Percentiles rank a stretch among this genome's conserved stretches.
Evolutionary conservation across 75 land plant genomes (phyloP).

Genomic region (Picea sitchensis): DNA sequence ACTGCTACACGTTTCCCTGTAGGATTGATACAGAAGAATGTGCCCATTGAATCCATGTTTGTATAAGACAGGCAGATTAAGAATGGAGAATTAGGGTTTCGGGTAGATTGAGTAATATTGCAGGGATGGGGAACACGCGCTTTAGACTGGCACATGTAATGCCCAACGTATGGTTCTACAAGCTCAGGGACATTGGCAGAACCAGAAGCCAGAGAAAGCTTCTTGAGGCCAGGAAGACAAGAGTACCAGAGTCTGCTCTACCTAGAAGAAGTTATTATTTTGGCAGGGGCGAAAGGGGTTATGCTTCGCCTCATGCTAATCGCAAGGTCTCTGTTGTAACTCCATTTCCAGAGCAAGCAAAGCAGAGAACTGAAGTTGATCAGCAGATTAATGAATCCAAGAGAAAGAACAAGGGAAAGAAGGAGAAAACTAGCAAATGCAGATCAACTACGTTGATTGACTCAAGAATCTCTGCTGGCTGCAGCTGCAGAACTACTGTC

Average conservation of each 20-base stretch:
- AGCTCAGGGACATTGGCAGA: constrained; percentile 8
- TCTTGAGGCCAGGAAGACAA: neutral
- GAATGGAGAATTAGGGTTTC: too few species aligned
- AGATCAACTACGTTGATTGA: neutral
- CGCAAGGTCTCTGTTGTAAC: neutral
- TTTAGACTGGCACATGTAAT: constrained; percentile 6
- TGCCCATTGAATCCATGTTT: too few species aligned
- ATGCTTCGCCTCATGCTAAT: neutral
- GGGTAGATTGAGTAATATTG: too few species aligned
- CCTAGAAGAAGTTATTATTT: neutral
- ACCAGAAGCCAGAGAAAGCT: neutral
- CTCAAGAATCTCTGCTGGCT: neutral
- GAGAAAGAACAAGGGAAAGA: neutral
- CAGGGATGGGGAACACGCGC: neutral
- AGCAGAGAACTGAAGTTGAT: neutral
- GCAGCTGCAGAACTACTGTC: constrained; percentile 8
- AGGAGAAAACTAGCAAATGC: neutral
- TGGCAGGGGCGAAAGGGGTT: neutral
- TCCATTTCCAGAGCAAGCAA: neutral
- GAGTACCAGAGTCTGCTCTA: neutral
- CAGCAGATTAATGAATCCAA: neutral
- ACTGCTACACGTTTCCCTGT: too few species aligned
- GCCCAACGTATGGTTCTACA: constrained; percentile 12
- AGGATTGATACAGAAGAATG: too few species aligned
- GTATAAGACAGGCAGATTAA: too few species aligned